Evolutionary conservation across 2,329 filamentous ascomycete genomes (phyloP).

Genomic region (Cladophialophora exuberans): DNA sequence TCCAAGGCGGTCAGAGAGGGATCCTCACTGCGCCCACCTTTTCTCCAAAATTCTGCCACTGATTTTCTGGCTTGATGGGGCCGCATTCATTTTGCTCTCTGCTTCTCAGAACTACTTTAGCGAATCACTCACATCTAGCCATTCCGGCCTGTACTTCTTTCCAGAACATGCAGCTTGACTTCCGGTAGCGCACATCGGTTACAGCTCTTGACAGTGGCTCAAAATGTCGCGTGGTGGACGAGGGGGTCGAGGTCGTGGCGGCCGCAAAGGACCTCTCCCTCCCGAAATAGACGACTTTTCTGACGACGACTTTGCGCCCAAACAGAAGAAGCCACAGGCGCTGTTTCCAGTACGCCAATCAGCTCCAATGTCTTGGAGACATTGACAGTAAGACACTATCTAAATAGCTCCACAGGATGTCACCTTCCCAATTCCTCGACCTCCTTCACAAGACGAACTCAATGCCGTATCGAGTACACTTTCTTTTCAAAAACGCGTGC

Average conservation of each 20-base stretch:
- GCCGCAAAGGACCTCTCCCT: conserved; percentile 14
- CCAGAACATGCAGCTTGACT: background rate
- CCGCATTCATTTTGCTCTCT: no score
- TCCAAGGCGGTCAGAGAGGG: conserved; percentile 18
- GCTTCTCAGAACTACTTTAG: background rate
- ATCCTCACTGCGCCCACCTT: conserved; percentile 3
- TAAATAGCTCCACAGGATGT: conserved; percentile 11
- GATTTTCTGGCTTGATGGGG: conserved; percentile 24
- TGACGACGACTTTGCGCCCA: conserved; percentile 44
- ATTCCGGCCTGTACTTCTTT: background rate
- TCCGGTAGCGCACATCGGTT: no score
- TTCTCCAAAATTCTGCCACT: conserved; percentile 19
- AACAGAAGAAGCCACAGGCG: conserved; percentile 35
- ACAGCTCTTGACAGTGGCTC: conserved; percentile 5
- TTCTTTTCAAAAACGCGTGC: conserved; percentile 56
- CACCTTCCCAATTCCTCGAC: conserved; percentile 24
- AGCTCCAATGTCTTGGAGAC: no score
- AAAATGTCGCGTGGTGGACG: conserved; percentile 37
- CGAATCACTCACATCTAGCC: background rate
- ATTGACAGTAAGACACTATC: background rate
- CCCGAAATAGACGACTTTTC: conserved; percentile 48
- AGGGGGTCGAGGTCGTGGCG: conserved; percentile 39
- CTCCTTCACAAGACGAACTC: conserved; percentile 43
- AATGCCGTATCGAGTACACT: conserved; percentile 55
- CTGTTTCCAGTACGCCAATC: conserved; percentile 28